Base-by-base conservation (phyloP, 495 filamentous ascomycete genomes). In the Neurospora discreta region DNA sequence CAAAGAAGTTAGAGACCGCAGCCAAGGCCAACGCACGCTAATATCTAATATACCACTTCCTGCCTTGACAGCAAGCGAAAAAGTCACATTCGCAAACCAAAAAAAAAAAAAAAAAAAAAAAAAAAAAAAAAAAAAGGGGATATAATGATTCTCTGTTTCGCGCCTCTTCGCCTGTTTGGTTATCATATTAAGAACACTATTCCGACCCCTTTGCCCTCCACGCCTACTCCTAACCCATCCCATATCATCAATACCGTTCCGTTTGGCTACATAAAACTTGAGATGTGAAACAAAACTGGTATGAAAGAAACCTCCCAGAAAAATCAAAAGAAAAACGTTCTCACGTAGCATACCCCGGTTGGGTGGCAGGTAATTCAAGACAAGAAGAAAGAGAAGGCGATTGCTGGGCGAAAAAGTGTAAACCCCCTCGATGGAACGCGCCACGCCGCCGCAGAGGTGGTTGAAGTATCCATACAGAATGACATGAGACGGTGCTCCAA, bases 21-120 rank as follows among this genome's bases (percentile, higher is more conserved):
- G 18, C 3, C 8, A 43, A n/a, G n/a, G 18, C n/a, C 42, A 43
- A 43, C 18, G 7, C 40, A 43, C 18, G 7, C 40, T 41, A 41
- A 16, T 41, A 41, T 15, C 15, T 39, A 39, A 3, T 39, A 39
- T 39, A 39, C 39, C 1, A 39, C 39, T 39, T 39, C 10, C 39
- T 39, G 9, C 9, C 39, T 7, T n/a, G 7, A 42, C 5, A 16
- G 40, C 40, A 42, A 6, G 40, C 40, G n/a, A 10, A n/a, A n/a
- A 20, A 44, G n/a, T n/a, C 43, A 3, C 43, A n/a, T n/a, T 44
- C 18, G 41, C 16, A 18, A 8, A n/a, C n/a, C n/a, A n/a, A n/a
- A n/a, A n/a, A n/a, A 5, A 6, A 13, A 23, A 13, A 0, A 0
- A 5, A 0, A 1, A 15, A 6, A 23, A 23, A 0, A 5, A 36